Evolutionary conservation across 805 yeast genomes (phyloP).

Genomic region (Wickerhamomyces sydowiorum): DNA sequence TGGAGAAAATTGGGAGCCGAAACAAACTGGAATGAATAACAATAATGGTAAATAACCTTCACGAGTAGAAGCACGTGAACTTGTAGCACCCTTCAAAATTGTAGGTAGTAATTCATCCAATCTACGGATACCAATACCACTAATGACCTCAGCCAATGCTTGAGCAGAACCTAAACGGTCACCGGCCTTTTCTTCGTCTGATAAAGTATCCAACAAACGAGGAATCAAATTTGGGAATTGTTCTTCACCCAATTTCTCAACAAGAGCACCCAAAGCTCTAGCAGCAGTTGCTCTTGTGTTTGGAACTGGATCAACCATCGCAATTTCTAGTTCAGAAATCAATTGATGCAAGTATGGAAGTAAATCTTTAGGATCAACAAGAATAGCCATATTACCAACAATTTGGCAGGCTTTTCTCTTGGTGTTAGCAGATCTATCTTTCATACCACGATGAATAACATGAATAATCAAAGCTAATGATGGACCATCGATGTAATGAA

Average conservation of each 20-base stretch:
- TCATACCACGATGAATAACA: conserved; percentile 93
- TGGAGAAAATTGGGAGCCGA: conserved; percentile 87
- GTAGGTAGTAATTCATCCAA: conserved; percentile 85
- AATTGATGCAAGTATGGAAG: conserved; percentile 75
- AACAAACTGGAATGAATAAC: conserved; percentile 88
- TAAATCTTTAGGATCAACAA: conserved; percentile 84
- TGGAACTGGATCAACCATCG: conserved; percentile 99
- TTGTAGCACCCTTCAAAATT: conserved; percentile 65
- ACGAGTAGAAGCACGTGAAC: conserved; percentile 65
- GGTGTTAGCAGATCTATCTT: conserved; percentile 87
- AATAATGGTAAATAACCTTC: conserved; percentile 91
- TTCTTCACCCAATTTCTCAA: conserved; percentile 94
- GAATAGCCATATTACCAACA: conserved; percentile 97
- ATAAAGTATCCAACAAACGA: conserved; percentile 65
- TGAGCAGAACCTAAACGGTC: conserved; percentile 97
- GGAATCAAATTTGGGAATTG: conserved; percentile 90
- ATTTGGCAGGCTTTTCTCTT: conserved; percentile 95
- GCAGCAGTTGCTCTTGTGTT: conserved; percentile 96
- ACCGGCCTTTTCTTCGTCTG: conserved; percentile 75
- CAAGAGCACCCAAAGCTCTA: conserved; percentile 92
- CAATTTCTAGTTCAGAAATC: conserved; percentile 77
- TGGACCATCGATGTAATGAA: conserved; percentile 97
- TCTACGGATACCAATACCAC: conserved; percentile 84
- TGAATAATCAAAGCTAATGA: conserved; percentile 92
- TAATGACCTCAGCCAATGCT: conserved; percentile 88